phyloP scores from a whole-genome alignment of 1,139 yeast species.

The Diutina rugosa region DNA sequence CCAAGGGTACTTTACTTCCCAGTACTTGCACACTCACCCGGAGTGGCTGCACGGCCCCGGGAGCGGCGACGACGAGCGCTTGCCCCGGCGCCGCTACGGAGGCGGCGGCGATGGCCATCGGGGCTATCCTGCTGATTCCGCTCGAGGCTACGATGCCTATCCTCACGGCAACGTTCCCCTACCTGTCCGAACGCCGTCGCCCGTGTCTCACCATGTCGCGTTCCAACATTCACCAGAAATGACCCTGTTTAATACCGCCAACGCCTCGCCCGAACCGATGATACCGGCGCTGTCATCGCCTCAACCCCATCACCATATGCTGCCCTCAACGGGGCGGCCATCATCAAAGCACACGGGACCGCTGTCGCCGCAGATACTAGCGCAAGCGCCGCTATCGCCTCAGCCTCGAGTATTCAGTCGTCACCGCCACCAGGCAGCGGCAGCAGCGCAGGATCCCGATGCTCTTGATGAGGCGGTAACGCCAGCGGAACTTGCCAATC shows the following conservation, averaged over 20 bases:
- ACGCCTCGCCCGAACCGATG: background rate
- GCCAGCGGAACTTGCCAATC: background rate
- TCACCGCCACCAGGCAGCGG: background rate
- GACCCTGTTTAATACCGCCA: background rate
- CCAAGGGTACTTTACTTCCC: conserved; percentile 1
- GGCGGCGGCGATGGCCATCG: background rate
- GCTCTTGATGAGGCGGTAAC: background rate
- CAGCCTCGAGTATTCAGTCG: background rate
- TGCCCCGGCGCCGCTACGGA: background rate
- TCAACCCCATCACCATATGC: background rate
- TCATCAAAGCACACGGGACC: background rate
- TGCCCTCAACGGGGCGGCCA: background rate
- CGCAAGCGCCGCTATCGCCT: background rate
- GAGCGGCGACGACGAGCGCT: background rate
- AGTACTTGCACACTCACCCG: background rate
- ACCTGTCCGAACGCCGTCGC: background rate
- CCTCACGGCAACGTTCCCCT: background rate
- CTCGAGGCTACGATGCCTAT: background rate
- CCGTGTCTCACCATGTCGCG: background rate
- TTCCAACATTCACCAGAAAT: background rate
- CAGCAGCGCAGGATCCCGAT: background rate
- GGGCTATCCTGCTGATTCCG: background rate
- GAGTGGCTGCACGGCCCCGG: background rate
- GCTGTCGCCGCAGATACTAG: background rate
- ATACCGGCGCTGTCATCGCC: background rate